Conservation (phyloP, 768 basidiomycete genomes). For the Leccinum boreale region DNA sequence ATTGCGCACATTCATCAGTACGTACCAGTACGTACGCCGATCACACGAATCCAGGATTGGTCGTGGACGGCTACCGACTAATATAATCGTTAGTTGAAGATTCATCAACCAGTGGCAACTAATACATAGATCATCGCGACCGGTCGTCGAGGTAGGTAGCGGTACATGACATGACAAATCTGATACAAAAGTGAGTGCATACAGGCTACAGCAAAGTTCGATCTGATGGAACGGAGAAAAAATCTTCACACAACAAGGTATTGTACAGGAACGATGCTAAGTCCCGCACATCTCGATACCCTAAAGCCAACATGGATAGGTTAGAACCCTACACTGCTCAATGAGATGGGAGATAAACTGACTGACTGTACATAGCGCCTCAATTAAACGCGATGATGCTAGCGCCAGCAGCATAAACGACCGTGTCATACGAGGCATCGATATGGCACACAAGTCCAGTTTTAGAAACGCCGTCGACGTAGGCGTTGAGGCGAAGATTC, state of each 20-base stretch:
- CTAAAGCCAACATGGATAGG: background rate
- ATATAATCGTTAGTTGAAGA: too few species aligned
- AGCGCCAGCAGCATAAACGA: constrained; percentile 1
- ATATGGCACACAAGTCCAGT: constrained; percentile 5
- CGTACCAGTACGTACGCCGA: too few species aligned
- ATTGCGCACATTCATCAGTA: too few species aligned
- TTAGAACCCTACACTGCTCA: background rate
- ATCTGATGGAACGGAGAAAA: background rate
- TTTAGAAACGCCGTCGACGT: constrained; percentile 7
- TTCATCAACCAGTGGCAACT: too few species aligned
- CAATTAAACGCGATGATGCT: constrained; percentile 5
- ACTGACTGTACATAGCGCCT: background rate
- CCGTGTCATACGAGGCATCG: constrained; percentile 11
- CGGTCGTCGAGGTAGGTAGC: background rate
- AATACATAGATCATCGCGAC: background rate
- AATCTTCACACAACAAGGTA: too few species aligned
- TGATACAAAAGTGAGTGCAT: background rate
- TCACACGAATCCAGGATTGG: too few species aligned
- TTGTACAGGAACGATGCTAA: background rate
- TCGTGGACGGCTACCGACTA: too few species aligned
- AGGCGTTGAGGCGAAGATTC: constrained; percentile 11
- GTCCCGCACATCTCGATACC: background rate
- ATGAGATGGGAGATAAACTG: background rate
- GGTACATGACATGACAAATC: background rate
- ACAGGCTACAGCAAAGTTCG: background rate